Evolutionary conservation across 2,329 filamentous ascomycete genomes (phyloP), one percentile per base, ranked within the genome.

Genomic region (Simplicillium sp.): DNA sequence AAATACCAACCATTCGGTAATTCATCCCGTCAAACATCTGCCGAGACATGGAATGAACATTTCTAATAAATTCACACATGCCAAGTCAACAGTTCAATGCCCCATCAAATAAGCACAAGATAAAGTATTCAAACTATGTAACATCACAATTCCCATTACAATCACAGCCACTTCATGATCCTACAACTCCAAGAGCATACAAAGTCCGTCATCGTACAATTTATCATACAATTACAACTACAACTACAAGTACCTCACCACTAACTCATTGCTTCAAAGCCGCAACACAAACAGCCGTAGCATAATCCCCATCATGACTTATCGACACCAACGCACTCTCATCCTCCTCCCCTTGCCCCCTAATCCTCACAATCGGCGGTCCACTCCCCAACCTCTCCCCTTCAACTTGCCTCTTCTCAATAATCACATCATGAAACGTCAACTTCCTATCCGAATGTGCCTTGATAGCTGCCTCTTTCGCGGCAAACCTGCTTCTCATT

Each of bases 231-330:
- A n/a, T n/a, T n/a, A n/a, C n/a, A n/a, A n/a, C n/a, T n/a, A n/a
- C n/a, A n/a, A n/a, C n/a, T n/a, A n/a, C n/a, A n/a, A n/a, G n/a
- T n/a, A n/a, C n/a, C n/a, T n/a, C n/a, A n/a, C n/a, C n/a, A n/a
- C n/a, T n/a, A n/a, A n/a, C n/a, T n/a, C n/a, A n/a, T 6, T 17
- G 14, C 15, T n/a, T 28, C 14, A 15, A n/a, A 18, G 25, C 29
- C 34, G 28, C 32, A 20, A 33, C 17, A 17, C 20, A 25, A 1
- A 82, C 69, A 7, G 83, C 84, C 15, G 74, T 80, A 9, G 87
- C 87, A 61, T 88, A 94, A 7, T 87, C 82, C 2, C 77, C 81
- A 59, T 96, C 89, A 57, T 96, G 89, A 53, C 84, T 92, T 51
- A 96, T 94, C 44, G 83, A 90, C 35, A 95, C 57, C 52, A 76